Base-by-base conservation (phyloP, 2,329 filamentous ascomycete genomes). In the Aureobasidium sp. region DNA sequence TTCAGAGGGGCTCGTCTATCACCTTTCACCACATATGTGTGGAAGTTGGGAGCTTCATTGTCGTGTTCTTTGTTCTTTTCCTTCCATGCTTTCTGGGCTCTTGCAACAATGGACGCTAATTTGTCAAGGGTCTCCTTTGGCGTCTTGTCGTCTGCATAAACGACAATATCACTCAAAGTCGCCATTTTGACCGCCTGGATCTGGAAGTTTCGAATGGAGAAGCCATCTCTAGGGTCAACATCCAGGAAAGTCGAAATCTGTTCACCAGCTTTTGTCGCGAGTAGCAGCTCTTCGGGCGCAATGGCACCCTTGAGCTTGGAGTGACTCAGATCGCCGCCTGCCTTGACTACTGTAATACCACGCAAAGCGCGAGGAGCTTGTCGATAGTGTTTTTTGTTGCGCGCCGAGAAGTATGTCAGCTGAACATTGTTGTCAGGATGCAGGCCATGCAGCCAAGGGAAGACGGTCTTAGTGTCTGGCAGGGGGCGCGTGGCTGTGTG, bases 141-240 rank as follows among this genome's bases (percentile, higher is more conserved):
- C 2, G 76, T 76, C 32, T 75, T 71, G 59, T 88, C 80, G 52
- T 91, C 86, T 11, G 89, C 89, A 65, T 98, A 98, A 1, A 98
- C 80, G 35, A 98, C 79, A 58, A 98, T 88, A 66, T 98, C 93
- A 0, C 90, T 96, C 7, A 93, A 80, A 59, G 86, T 81, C 52
- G 90, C 90, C 59, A 88, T 74, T 68, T 98, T 98, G 55, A 86
- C 86, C 0, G 88, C 80, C 68, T 98, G 93, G 34, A 97, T 97
- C 62, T 97, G 91, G 65, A 98, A 98, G 68, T 97, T 97, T 40
- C 93, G 83, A 38, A 97, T 90, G 4, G 89, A 95, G 66, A 97
- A 97, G 7, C 93, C 93, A 59, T 95, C 88, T 53, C 74, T 79
- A 1, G 93, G 93, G 64, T 98, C 93, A 35, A 85, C 79, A 38